phyloP scores from a whole-genome alignment of 257 asterid genomes.

The Solanum dulcamara region DNA sequence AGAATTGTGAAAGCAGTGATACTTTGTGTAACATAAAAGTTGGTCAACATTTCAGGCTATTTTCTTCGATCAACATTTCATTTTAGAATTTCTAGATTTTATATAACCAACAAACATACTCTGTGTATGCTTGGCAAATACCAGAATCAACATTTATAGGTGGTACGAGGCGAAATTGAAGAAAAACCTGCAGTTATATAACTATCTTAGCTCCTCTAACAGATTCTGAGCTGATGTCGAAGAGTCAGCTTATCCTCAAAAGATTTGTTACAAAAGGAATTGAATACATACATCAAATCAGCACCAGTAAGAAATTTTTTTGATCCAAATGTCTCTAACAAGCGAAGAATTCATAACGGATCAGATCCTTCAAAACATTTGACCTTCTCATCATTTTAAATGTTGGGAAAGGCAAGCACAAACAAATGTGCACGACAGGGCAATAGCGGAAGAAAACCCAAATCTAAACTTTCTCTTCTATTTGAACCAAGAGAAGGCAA shows the following conservation, averaged over 20 bases:
- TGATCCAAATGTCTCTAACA: conserved; percentile 41
- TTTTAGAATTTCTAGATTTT: neutral
- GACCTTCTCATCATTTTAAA: conserved; percentile 16
- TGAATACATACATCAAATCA: conserved; percentile 13
- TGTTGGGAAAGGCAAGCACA: too few species aligned
- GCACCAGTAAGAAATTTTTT: neutral
- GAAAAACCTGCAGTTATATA: neutral
- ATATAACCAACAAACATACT: neutral
- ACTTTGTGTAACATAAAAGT: neutral
- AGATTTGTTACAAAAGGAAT: conserved; percentile 9
- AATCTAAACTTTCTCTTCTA: too few species aligned
- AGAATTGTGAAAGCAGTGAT: neutral
- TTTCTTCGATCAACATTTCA: neutral
- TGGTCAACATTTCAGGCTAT: neutral
- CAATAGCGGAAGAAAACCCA: too few species aligned
- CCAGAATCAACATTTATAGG: neutral
- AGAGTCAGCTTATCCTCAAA: conserved; percentile 14
- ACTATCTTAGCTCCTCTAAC: conserved; percentile 15
- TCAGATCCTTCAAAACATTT: conserved; percentile 29
- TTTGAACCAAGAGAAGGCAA: too few species aligned
- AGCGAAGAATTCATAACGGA: conserved; percentile 44
- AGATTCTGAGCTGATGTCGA: conserved; percentile 21
- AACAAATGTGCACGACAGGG: too few species aligned
- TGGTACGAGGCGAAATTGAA: neutral
- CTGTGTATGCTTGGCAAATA: neutral